phyloP scores from a whole-genome alignment of 768 basidiomycete genomes.

The Boletus rufocinnamomeus region DNA sequence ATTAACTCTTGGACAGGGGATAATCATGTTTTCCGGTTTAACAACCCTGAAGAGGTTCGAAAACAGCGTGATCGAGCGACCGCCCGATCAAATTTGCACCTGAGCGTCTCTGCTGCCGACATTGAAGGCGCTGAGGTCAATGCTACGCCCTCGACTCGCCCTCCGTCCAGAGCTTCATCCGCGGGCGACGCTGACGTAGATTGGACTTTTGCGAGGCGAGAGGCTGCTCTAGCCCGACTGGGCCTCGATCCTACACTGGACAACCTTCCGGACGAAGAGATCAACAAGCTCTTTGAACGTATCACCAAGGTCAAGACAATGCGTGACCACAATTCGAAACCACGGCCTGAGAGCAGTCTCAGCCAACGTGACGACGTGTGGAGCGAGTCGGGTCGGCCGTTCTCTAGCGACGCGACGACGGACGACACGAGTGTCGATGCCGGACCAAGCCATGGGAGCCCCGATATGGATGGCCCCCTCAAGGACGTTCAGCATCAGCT shows the following conservation, averaged over 20 bases:
- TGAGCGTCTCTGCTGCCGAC: slow-evolving; percentile 67
- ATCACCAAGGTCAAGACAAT: slow-evolving; percentile 90
- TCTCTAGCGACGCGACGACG: slow-evolving; percentile 75
- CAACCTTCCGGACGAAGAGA: slow-evolving; percentile 90
- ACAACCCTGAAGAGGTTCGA: slow-evolving; percentile 92
- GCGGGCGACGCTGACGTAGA: slow-evolving; percentile 77
- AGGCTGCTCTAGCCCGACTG: slow-evolving; percentile 85
- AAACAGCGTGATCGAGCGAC: slow-evolving; percentile 85
- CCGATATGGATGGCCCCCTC: slow-evolving; percentile 63
- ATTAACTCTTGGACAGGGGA: slow-evolving; percentile 59
- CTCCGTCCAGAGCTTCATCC: slow-evolving; percentile 73
- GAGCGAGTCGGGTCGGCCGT: slow-evolving; percentile 84
- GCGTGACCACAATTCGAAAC: slow-evolving; percentile 76
- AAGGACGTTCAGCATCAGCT: slow-evolving; percentile 76
- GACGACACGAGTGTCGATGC: slow-evolving; percentile 88
- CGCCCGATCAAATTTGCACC: slow-evolving; percentile 66
- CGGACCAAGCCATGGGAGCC: slow-evolving; percentile 56
- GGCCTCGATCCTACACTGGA: slow-evolving; percentile 90
- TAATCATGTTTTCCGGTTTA: slow-evolving; percentile 97
- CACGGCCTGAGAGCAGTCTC: slow-evolving; percentile 88
- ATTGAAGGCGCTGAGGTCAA: slow-evolving; percentile 50
- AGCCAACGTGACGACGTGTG: slow-evolving; percentile 86
- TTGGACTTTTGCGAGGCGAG: slow-evolving; percentile 96
- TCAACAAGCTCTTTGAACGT: slow-evolving; percentile 92
- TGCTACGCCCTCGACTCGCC: slow-evolving; percentile 58